Percentiles rank a stretch among this genome's conserved stretches.
Evolutionary conservation across 768 basidiomycete genomes (phyloP).

Genomic region (Cystofilobasidium bisporidii): DNA sequence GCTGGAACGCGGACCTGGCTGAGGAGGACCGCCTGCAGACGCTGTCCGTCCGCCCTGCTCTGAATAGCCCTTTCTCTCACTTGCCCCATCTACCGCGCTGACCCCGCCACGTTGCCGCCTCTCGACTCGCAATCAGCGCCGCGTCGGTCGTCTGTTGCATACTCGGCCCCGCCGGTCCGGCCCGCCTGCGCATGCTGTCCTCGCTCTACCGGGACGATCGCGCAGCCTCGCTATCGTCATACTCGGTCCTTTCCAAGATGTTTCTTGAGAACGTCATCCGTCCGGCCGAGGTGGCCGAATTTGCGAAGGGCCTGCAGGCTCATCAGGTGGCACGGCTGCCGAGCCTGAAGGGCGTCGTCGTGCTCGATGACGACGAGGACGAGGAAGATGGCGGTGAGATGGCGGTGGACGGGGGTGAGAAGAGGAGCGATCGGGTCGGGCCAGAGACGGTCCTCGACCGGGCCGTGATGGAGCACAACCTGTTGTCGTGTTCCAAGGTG

Average conservation of each 20-base stretch:
- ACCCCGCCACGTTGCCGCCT: neutral
- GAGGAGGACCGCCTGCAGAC: conserved; percentile 85
- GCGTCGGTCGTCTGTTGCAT: conserved; percentile 95
- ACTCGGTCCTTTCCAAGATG: conserved; percentile 93
- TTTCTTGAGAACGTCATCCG: conserved; percentile 95
- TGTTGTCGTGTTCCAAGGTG: conserved; percentile 84
- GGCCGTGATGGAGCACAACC: conserved; percentile 97
- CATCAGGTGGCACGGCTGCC: conserved; percentile 77
- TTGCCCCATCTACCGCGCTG: neutral
- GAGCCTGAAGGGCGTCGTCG: conserved; percentile 15
- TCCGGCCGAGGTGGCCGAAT: conserved; percentile 75
- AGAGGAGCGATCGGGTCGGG: conserved; percentile 54
- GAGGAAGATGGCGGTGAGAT: conserved; percentile 39
- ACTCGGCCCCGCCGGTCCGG: conserved; percentile 91
- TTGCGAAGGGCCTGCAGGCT: conserved; percentile 72
- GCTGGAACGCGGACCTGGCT: conserved; percentile 80
- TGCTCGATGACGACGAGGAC: conserved; percentile 50
- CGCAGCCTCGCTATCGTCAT: conserved; percentile 62
- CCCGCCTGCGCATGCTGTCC: conserved; percentile 83
- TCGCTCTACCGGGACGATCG: conserved; percentile 92
- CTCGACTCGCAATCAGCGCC: conserved; percentile 46
- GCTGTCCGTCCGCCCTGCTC: conserved; percentile 52
- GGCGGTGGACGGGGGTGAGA: conserved; percentile 48
- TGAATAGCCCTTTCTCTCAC: neutral
- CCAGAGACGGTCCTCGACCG: conserved; percentile 93